Evolutionary conservation across 176 grass and related monocot species (phyloP), one percentile per base, ranked within the genome.

Genomic region (Zoysia pacifica): DNA sequence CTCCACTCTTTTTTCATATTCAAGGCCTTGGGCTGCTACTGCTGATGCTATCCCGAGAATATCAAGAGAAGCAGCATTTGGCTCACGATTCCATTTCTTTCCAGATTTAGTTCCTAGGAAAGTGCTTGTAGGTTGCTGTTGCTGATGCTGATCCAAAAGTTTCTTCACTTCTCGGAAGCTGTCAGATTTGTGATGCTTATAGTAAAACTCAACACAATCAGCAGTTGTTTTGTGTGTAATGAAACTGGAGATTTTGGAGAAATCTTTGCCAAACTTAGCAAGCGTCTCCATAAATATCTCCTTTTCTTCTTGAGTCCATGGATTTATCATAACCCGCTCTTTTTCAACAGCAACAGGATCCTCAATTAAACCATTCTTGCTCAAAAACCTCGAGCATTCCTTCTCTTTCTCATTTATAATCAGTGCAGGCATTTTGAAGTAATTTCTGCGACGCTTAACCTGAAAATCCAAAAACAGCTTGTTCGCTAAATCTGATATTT

Each of bases 101-200:
- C 84, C 90, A 45, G 92, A 86, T 67, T 82, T 82, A 12, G 88
- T 67, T 77, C 87, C 90, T 46, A 94, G 86, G 58, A 84, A 99
- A 85, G 85, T 93, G 85, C 85, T 87, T 9, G 84, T 63, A 3
- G 90, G 90, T 79, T 71, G 76, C 69, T 91, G 28, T 28, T 28
- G 83, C 80, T 91, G 91, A 73, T 86, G 89, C 82, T 83, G 82
- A 80, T 90, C 87, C 47, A 99, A 68, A 62, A 77, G 75, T 86
- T 93, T 96, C 84, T 91, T 99, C 7, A 96, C 92, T 87, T 95
- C 92, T 67, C 82, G 80, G 83, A 99, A 99, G 67, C 86, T 93
- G 13, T 99, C 97, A 82, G 93, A 99, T 81, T 99, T 99, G 70
- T 99, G 97, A 75, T 94, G 94, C 70, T 91, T 99, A 65, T 99